Base-by-base conservation (phyloP, 2,329 filamentous ascomycete genomes). In the Sphaceloma murrayae region DNA sequence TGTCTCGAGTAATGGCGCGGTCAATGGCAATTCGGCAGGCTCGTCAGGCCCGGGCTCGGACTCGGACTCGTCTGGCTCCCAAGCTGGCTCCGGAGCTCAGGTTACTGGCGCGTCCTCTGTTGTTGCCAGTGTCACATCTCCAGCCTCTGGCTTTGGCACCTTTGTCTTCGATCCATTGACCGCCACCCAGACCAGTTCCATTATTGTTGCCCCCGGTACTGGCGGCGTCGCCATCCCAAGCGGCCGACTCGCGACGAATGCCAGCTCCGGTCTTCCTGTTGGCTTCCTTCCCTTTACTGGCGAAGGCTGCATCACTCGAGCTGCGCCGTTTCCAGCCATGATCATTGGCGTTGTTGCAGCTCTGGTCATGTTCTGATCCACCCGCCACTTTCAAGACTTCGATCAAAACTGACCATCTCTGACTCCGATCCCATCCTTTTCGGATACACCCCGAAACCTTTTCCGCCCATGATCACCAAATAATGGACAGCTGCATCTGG, bases 301-400 rank as follows among this genome's bases (percentile, higher is more conserved):
- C 17, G 18, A 36, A 10, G 42, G 19, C 10, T 34, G 19, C n/a
- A 13, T 16, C 2, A 11, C 30, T 27, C 30, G 42, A 4, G 42
- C 31, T 4, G 17, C n/a, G 14, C 36, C 32, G 7, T 45, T 34
- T 11, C 32, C 42, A 5, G 32, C 32, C 3, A 36, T 45, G 31
- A 24, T 45, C 14, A n/a, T 36, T 13, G 42, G 29, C 22, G 14
- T 45, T 13, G 30, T 45, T 22, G 42, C 42, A 5, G 42, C 32
- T 2, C 13, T 45, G 31, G 13, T 45, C 42, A 45, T 45, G 30
- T 27, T 45, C 17, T 45, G 31, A 45, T 45, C 42, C 5, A n/a
- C 2, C 21, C 10, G 31, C n/a, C 16, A 8, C 18, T 21, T 7
- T 18, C 24, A 16, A 27, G 16, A n/a, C 11, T 30, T 18, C 32